phyloP scores from a whole-genome alignment of 2,329 filamentous ascomycete genomes.

The Fusarium redolens region DNA sequence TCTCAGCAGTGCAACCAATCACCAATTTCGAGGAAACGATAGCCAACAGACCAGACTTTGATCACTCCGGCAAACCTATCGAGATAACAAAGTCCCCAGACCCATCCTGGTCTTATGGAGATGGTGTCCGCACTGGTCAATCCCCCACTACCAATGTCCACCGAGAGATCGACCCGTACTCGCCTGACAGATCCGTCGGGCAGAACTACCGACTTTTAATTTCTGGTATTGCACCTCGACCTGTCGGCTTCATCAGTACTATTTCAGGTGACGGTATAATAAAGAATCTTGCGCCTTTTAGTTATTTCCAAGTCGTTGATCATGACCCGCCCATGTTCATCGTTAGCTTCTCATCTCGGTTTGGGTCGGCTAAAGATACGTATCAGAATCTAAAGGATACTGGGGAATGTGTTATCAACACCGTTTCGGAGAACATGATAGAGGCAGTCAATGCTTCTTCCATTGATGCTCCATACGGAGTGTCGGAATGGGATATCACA shows the following conservation, averaged over 20 bases:
- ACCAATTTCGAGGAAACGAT: conserved; percentile 40
- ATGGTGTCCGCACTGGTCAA: conserved; percentile 43
- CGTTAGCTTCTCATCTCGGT: conserved; percentile 60
- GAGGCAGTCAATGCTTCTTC: conserved; percentile 86
- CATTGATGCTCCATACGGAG: conserved; percentile 81
- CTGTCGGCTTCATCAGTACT: conserved; percentile 72
- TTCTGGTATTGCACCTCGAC: conserved; percentile 80
- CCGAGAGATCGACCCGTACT: conserved; percentile 82
- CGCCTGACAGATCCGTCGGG: conserved; percentile 70
- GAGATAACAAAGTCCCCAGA: conserved; percentile 49
- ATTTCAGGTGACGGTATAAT: conserved; percentile 66
- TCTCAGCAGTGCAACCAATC: conserved; percentile 40
- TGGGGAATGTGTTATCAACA: conserved; percentile 84
- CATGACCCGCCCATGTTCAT: conserved; percentile 90
- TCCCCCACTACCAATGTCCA: conserved; percentile 55
- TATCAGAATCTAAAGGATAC: conserved; percentile 78
- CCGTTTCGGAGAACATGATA: conserved; percentile 84
- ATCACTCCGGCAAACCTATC: conserved; percentile 36
- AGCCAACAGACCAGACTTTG: conserved; percentile 41
- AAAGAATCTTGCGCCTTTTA: conserved; percentile 86
- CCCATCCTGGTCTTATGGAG: conserved; percentile 62
- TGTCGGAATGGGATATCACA: conserved; percentile 83
- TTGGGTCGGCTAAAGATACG: conserved; percentile 77
- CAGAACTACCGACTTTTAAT: conserved; percentile 91
- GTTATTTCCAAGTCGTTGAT: conserved; percentile 84